Conservation (phyloP, 2,329 filamentous ascomycete species). For the Penicillium sp. region DNA sequence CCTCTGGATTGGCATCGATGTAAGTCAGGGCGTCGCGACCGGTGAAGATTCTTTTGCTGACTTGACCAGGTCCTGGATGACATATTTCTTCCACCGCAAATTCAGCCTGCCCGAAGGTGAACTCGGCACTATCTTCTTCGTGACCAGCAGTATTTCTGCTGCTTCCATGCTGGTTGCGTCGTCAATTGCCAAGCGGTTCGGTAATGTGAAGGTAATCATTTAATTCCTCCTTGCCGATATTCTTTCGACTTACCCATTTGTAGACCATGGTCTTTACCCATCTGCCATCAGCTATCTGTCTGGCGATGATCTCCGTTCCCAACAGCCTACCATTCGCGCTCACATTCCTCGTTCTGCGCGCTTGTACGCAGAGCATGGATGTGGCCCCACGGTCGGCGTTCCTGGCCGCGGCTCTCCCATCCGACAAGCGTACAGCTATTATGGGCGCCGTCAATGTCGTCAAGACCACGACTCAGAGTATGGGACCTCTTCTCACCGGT, state of each 20-base stretch:
- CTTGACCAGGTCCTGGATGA: slow-evolving; percentile 46
- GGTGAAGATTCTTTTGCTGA: not conserved
- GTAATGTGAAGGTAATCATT: slow-evolving; percentile 46
- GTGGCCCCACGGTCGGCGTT: slow-evolving; percentile 68
- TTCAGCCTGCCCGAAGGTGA: slow-evolving; percentile 53
- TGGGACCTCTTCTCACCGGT: slow-evolving; percentile 65
- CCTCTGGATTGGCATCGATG: slow-evolving; percentile 66
- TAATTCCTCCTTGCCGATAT: not conserved
- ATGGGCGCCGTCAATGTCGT: slow-evolving; percentile 70
- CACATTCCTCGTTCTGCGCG: slow-evolving; percentile 60
- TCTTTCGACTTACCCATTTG: slow-evolving; percentile 5
- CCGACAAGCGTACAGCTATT: slow-evolving; percentile 66
- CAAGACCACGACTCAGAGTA: slow-evolving; percentile 62
- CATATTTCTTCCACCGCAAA: slow-evolving; percentile 57
- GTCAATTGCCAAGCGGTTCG: slow-evolving; percentile 64
- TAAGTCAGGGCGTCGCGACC: slow-evolving; percentile 35
- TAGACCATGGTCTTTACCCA: slow-evolving; percentile 75
- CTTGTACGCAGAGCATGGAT: slow-evolving; percentile 67
- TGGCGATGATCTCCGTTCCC: slow-evolving; percentile 62
- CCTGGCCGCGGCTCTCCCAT: slow-evolving; percentile 62
- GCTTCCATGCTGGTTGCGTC: slow-evolving; percentile 51
- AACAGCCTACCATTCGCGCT: slow-evolving; percentile 54
- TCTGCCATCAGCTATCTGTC: slow-evolving; percentile 64
- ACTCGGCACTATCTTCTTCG: slow-evolving; percentile 55
- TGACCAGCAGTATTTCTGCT: slow-evolving; percentile 44